A percentile compares a stretch with the other conserved stretches of the same genome.
Evolutionary conservation across 495 filamentous ascomycete species (phyloP).

Genomic region (Penicillium paradoxum): DNA sequence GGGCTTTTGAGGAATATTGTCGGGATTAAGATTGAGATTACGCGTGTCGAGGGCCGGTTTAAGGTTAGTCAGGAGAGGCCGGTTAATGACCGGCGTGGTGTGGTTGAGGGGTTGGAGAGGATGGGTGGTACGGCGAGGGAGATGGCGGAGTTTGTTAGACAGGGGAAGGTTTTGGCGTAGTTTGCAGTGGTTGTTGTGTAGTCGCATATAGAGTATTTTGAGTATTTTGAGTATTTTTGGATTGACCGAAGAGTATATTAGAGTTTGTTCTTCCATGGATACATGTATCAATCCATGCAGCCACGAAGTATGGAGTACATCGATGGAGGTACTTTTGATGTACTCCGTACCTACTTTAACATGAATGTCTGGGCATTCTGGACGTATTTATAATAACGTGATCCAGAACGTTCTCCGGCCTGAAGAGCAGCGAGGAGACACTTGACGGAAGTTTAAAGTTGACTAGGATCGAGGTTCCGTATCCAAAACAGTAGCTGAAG

Average conservation of each 20-base stretch:
- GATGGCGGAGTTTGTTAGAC: constrained; percentile 19
- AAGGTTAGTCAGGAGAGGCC: constrained; percentile 53
- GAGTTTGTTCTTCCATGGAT: too few species aligned
- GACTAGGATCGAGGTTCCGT: constrained; percentile 4
- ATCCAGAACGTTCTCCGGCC: too few species aligned
- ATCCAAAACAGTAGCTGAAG: constrained; percentile 12
- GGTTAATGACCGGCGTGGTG: constrained; percentile 39
- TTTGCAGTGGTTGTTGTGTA: background rate
- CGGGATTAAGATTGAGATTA: constrained; percentile 44
- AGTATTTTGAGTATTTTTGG: too few species aligned
- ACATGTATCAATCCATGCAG: too few species aligned
- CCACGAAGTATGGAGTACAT: too few species aligned
- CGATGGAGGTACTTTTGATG: too few species aligned
- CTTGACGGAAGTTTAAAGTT: background rate
- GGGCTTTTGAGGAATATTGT: constrained; percentile 47
- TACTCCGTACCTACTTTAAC: too few species aligned
- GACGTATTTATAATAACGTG: too few species aligned
- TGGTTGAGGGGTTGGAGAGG: constrained; percentile 42
- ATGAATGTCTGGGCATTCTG: too few species aligned
- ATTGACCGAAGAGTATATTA: too few species aligned
- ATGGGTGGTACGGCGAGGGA: constrained; percentile 10
- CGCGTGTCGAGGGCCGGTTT: constrained; percentile 44
- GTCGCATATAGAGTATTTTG: background rate
- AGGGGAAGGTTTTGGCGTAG: constrained; percentile 2
- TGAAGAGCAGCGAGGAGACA: background rate